phyloP scores from a whole-genome alignment of 1,284 basidiomycete genomes.

The Pseudozyma tsukubaensis region DNA sequence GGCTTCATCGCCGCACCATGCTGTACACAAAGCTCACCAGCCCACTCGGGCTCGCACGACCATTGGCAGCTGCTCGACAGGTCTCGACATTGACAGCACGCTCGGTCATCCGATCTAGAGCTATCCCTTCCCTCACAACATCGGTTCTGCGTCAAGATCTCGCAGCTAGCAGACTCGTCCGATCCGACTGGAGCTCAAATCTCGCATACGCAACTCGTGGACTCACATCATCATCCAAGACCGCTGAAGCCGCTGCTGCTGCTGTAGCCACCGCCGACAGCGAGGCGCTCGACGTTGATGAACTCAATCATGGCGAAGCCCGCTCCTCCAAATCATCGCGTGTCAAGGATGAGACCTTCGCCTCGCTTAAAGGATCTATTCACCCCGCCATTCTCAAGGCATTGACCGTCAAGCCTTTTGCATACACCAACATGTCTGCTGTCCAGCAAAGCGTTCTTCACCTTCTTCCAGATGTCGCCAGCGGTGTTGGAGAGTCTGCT shows the following conservation, averaged over 20 bases:
- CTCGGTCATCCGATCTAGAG: constrained; percentile 16
- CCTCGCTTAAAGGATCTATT: constrained; percentile 54
- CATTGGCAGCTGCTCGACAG: constrained; percentile 24
- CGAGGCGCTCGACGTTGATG: background rate
- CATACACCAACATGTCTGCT: constrained; percentile 80
- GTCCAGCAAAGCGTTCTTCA: constrained; percentile 84
- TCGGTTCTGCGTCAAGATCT: constrained; percentile 3
- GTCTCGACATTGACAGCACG: constrained; percentile 29
- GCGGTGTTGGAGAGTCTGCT: constrained; percentile 22
- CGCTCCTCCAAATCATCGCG: constrained; percentile 7
- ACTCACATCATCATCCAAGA: constrained; percentile 25
- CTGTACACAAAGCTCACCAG: constrained; percentile 36
- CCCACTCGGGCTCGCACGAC: constrained; percentile 31
- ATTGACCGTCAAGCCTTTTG: constrained; percentile 75
- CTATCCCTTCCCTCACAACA: constrained; percentile 4
- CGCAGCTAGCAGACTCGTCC: constrained; percentile 1
- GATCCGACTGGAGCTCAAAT: constrained; percentile 3
- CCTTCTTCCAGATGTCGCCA: constrained; percentile 72
- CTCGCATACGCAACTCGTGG: constrained; percentile 21
- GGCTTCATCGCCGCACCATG: constrained; percentile 16
- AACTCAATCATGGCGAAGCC: background rate
- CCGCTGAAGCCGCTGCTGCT: constrained; percentile 15
- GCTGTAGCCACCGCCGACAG: background rate
- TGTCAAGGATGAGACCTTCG: constrained; percentile 47
- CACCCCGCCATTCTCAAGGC: constrained; percentile 57